Base-by-base conservation (phyloP, 2,329 filamentous ascomycete genomes). In the Neurospora crassa region DNA sequence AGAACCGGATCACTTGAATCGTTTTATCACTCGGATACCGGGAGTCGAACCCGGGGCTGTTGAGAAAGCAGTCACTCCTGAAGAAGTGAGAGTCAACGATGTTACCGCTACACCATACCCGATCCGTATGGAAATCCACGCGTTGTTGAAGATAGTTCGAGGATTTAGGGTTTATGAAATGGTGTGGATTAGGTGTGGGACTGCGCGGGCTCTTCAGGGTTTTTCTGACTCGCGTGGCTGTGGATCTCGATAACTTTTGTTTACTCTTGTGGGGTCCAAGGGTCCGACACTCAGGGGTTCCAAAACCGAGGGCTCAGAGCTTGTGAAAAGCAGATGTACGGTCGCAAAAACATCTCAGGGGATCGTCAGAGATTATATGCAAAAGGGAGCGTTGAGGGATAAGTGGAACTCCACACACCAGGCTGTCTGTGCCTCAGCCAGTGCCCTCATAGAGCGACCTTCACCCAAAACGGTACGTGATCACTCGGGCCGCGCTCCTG, bases 401-500 rank as follows among this genome's bases (percentile, higher is more conserved):
- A 53, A 53, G 20, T 53, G 12, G 20, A 12, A 53, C 11, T 29
- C 29, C 12, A 16, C 12, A 16, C 16, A 29, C 47, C 20, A 29
- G 34, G 16, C 7, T 5, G 24, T 18, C 24, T 63, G 34, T 53
- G 20, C 45, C 45, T 29, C 47, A 53, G 20, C 12, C 16, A 53
- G 16, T 34, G 18, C 29, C 53, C 11, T 68, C 41, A 34, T 18
- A 70, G 16, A 67, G 41, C 71, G 67, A 78, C 68, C 47, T 78
- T 78, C 20, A 83, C 81, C 80, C 81, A 85, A 6, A 88, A 75
- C 0, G 86, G 85, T 18, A 85, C 84, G 79, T 87, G 85, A 77
- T 88, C 85, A 76, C 85, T 87, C 2, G 82, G 80, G 0, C 84
- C 85, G 47, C 86, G 79, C 72, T 87, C 85, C 72, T 76, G 75